Conservation (phyloP, 2,329 filamentous ascomycete genomes). For the Monosporascus sp. region DNA sequence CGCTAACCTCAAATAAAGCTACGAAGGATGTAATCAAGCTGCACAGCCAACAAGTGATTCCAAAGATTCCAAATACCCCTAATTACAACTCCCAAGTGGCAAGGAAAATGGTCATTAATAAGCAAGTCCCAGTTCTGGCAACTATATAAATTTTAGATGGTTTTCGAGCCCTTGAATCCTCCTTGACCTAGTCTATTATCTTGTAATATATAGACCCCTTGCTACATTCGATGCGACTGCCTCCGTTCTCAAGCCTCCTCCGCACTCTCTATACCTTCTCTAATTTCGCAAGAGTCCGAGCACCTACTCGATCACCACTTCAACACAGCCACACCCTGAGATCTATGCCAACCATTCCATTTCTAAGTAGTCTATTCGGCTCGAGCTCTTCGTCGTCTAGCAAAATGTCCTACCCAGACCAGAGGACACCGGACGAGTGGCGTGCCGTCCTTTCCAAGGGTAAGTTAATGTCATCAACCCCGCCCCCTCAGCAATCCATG, state of each 20-base stretch:
- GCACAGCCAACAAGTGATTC: constrained; percentile 9
- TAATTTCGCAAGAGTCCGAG: constrained; percentile 34
- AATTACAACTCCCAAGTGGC: not conserved
- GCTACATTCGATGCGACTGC: constrained; percentile 42
- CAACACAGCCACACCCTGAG: constrained; percentile 20
- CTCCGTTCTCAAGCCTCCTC: constrained; percentile 40
- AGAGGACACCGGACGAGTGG: constrained; percentile 83
- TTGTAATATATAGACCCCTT: constrained; percentile 5
- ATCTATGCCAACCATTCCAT: constrained; percentile 74
- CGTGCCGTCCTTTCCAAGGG: constrained; percentile 67
- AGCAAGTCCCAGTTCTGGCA: not conserved
- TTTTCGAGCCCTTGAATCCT: not conserved
- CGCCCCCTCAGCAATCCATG: not conserved
- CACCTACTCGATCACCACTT: constrained; percentile 20
- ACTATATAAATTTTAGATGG: not conserved
- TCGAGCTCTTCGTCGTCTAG: constrained; percentile 49
- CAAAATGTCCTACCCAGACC: constrained; percentile 70
- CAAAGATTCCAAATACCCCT: constrained; percentile 10
- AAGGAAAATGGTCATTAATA: not conserved
- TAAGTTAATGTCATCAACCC: constrained; percentile 19
- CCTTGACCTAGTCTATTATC: not conserved
- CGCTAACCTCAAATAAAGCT: not conserved
- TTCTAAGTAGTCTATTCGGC: constrained; percentile 70
- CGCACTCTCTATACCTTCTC: constrained; percentile 41
- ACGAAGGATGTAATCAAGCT: not conserved